Evolutionary conservation across 169 alveolate species (phyloP), one percentile per base, ranked within the genome.

Genomic region (Eimeria nieschulzi): DNA sequence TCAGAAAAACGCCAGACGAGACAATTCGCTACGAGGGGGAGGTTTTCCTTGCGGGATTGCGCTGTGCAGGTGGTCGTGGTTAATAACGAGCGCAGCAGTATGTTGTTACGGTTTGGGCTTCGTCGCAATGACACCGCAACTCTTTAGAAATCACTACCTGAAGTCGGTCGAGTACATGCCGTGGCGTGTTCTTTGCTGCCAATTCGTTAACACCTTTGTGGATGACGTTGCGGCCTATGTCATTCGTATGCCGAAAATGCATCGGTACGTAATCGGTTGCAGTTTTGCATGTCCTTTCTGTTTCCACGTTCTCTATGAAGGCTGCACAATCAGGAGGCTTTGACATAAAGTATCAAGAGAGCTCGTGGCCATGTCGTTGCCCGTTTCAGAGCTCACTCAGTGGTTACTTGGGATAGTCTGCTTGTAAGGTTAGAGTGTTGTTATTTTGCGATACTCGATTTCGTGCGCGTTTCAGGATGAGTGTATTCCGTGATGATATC

Each of bases 151-250:
- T 96, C 98, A 99, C 94, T 97, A 98, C 93, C 95, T 98, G 91
- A 96, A 98, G 94, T 97, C 99, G 5, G 99, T 99, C 19, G 99
- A 98, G 86, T 99, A 98, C 94, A 94, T 99, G 88, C 99, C 99
- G 51, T 98, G 99, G 99, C 95, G 98, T 90, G 98, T 99, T 9
- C 95, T 99, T 93, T 97, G 97, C 88, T 99, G 98, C 96, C 90
- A 79, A 68, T 66, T 80, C 33, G 25, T 96, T 73, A 98, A 97
- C 90, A 97, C 99, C n/a, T 96, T 97, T 72, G 96, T 98, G 83
- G 99, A 98, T 92, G 99, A 98, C 91, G 94, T 98, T 59, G 97
- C 97, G 93, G 96, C 99, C 10, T 97, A 97, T 94, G 96, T 98
- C 68, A 98, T 98, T 46, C 93, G 94, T n/a, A 97, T 97, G 97